Percentiles rank a stretch among this genome's conserved stretches.
phyloP scores from a whole-genome alignment of 148 eudicot genomes.

The Rheum nobile region DNA sequence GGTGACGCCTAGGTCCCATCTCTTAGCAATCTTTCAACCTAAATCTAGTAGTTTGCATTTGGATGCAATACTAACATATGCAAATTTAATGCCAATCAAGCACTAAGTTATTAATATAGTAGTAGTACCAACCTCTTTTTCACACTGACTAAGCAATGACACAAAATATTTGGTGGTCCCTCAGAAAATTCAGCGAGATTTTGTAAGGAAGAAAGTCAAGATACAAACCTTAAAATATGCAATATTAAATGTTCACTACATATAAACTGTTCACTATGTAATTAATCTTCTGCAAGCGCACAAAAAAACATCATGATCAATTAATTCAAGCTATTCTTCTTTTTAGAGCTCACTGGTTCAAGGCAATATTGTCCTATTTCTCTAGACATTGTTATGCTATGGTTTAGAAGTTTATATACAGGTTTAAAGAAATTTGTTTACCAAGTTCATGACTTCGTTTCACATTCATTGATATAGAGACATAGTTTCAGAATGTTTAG shows the following conservation, averaged over 20 bases:
- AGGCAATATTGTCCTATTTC: neutral
- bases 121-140: constrained; percentile 2
- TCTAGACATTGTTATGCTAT: neutral
- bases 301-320: neutral
- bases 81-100: neutral
- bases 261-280: neutral
- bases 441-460: neutral
- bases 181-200: neutral
- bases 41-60: constrained; percentile 2
- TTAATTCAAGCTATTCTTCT: neutral
- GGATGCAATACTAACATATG: neutral
- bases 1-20: constrained; percentile 3
- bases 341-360: neutral
- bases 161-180: constrained; percentile 7
- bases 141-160: constrained; percentile 2
- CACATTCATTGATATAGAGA: neutral
- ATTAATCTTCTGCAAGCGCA: neutral
- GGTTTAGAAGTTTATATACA: neutral
- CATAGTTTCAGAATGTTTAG: no score
- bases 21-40: neutral
- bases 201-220: neutral
- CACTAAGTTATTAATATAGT: neutral
- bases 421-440: neutral
- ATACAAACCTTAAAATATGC: neutral
- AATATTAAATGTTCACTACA: neutral